These are phyloP conservation scores for Plasmodium fragile DNA, from an alignment of 169 alveolate genomes.

Conservation along the genomic window DNA sequence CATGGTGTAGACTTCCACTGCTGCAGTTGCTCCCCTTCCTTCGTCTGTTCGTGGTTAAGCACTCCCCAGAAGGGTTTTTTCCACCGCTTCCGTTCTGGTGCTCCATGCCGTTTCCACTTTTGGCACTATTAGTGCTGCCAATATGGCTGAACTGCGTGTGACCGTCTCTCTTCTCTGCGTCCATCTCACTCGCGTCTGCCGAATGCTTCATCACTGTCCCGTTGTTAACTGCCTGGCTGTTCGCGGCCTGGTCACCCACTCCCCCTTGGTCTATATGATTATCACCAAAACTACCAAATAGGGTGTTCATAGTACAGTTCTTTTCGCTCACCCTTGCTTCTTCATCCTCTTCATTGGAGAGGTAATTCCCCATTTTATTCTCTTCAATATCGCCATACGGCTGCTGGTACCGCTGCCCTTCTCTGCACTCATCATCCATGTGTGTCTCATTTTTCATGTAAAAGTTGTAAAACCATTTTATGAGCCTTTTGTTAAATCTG, in stretches of 20 bases:
- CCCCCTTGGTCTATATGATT: background rate
- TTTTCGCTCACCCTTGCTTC: background rate
- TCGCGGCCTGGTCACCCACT: background rate
- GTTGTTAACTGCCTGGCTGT: background rate
- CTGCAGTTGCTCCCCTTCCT: background rate
- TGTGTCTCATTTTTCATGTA: background rate
- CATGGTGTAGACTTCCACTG: background rate
- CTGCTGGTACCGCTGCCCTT: background rate
- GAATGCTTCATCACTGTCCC: background rate
- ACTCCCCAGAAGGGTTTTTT: background rate
- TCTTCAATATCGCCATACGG: background rate
- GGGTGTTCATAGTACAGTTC: background rate
- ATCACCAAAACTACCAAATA: background rate
- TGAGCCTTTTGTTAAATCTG: conserved; percentile 17
- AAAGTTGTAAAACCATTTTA: background rate
- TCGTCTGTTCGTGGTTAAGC: background rate
- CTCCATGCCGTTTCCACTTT: background rate
- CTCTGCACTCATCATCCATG: background rate
- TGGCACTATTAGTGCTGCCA: background rate
- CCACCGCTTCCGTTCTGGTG: background rate
- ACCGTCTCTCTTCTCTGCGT: background rate
- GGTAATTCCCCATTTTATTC: background rate
- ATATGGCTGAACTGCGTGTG: background rate
- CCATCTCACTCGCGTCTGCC: background rate
- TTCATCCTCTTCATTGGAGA: background rate